These are phyloP conservation scores for Xylaria digitata DNA, from an alignment of 2,329 filamentous ascomycete genomes.

Conservation along the genomic window DNA sequence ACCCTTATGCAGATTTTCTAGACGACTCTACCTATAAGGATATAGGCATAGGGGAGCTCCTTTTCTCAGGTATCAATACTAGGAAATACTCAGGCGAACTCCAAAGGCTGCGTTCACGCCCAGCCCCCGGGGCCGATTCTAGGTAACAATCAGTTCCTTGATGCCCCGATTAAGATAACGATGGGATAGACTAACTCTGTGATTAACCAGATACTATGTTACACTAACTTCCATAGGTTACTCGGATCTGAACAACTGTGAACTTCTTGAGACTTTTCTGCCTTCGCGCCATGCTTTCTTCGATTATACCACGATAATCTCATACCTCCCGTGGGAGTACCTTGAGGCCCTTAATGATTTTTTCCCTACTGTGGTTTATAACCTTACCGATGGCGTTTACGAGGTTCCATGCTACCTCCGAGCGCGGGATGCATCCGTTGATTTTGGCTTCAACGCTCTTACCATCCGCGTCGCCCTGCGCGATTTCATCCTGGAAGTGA, in stretches of 20 bases:
- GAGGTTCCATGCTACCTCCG: slow-evolving; percentile 38
- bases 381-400: slow-evolving; percentile 27
- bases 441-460: slow-evolving; percentile 35
- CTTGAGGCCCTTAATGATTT: slow-evolving; percentile 18
- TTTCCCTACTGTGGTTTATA: slow-evolving; percentile 32
- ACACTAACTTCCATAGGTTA: slow-evolving; percentile 32
- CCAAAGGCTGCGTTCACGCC: slow-evolving; percentile 24
- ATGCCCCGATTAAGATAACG: neutral
- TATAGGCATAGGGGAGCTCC: slow-evolving; percentile 37
- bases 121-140: slow-evolving; percentile 1
- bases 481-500: slow-evolving; percentile 38
- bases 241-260: slow-evolving; percentile 34
- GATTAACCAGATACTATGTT: slow-evolving; percentile 33
- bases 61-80: slow-evolving; percentile 39
- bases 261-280: neutral
- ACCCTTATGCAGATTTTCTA: neutral
- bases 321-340: slow-evolving; percentile 31
- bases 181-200: slow-evolving; percentile 15
- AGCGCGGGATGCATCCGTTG: slow-evolving; percentile 33
- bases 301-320: slow-evolving; percentile 30
- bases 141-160: slow-evolving; percentile 24
- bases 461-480: slow-evolving; percentile 37
- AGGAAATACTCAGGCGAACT: slow-evolving; percentile 38
- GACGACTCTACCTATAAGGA: slow-evolving; percentile 11
- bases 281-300: slow-evolving; percentile 28